Evolutionary conservation across 2,329 filamentous ascomycete genomes (phyloP), one percentile per base, ranked within the genome.

Genomic region (Corniculantispora saksenae): DNA sequence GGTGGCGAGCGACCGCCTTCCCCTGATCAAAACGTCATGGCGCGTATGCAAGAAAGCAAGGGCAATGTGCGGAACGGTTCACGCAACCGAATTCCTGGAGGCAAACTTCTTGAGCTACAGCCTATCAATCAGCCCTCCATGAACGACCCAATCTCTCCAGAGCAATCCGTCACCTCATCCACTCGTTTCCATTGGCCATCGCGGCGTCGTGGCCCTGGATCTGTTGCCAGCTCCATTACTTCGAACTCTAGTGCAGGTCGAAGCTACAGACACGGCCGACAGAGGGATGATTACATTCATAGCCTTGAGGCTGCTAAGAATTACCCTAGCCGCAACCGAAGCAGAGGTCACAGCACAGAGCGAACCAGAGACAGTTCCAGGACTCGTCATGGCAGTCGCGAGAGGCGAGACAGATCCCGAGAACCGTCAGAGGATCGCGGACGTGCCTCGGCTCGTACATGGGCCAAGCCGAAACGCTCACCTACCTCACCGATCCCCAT

Each of bases 401-500:
- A 84, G 63, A 74, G 78, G 69, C 83, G 82, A 58, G 79, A 81
- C 27, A 83, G 83, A 69, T 79, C 82, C 13, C 83, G 89, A 25
- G 89, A 91, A 21, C 76, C 77, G 13, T 93, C 92, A 0, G 86
- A 90, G 69, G 90, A 91, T 50, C 88, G 91, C 65, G 91, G 91
- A 23, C 86, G 91, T 67, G 84, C 84, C 27, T 80, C 84, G 15
- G 83, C 86, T 53, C 86, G 89, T 25, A 90, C 89, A 68, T 93
- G 83, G 65, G 79, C 90, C 67, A 90, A 88, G 72, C 87, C 91
- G 21, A 97, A 97, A 78, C 85, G 91, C 25, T 97, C 94, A 1
- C 94, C 94, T 1, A 96, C 93, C 2, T 97, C 94, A 0, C 94
- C 94, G 0, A 85, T 97, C 2, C 93, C 94, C 3, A 97, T 97